A percentile compares a stretch with the other conserved stretches of the same genome.
These are phyloP conservation scores for Fusarium sp. DNA, from an alignment of 2,329 filamentous ascomycete genomes.

Conservation along the genomic window DNA sequence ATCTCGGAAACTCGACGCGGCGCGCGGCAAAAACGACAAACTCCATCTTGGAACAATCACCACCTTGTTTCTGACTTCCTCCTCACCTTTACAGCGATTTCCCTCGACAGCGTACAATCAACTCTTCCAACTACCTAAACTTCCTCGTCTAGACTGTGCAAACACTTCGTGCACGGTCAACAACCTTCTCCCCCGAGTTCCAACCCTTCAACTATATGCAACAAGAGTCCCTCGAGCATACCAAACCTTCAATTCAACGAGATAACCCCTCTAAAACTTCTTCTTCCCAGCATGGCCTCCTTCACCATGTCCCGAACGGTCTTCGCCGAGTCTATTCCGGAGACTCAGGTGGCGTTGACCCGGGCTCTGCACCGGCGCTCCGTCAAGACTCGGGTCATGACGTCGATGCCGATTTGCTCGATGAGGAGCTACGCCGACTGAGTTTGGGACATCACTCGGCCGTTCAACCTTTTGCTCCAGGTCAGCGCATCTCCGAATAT, in stretches of 20 bases:
- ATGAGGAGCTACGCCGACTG: constrained; percentile 66
- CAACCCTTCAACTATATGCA: constrained; percentile 71
- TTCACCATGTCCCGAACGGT: constrained; percentile 57
- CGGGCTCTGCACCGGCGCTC: constrained; percentile 50
- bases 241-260: constrained; percentile 56
- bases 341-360: constrained; percentile 53
- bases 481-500: constrained; percentile 69
- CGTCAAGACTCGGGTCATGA: constrained; percentile 47
- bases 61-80: constrained; percentile 21
- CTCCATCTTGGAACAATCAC: constrained; percentile 33
- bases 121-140: neutral
- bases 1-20: constrained; percentile 37
- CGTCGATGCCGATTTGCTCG: constrained; percentile 59
- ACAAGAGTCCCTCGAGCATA: constrained; percentile 64
- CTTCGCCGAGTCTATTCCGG: constrained; percentile 50
- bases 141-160: constrained; percentile 62
- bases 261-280: constrained; percentile 51
- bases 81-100: constrained; percentile 34
- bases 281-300: constrained; percentile 69
- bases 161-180: constrained; percentile 62
- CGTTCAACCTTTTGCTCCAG: constrained; percentile 53
- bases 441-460: constrained; percentile 52
- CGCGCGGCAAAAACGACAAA: constrained; percentile 43
- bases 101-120: constrained; percentile 26
- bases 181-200: constrained; percentile 50